These are phyloP conservation scores for Glycyrrhiza uralensis DNA, from an alignment of 306 rosid species.

Conservation along the genomic window DNA sequence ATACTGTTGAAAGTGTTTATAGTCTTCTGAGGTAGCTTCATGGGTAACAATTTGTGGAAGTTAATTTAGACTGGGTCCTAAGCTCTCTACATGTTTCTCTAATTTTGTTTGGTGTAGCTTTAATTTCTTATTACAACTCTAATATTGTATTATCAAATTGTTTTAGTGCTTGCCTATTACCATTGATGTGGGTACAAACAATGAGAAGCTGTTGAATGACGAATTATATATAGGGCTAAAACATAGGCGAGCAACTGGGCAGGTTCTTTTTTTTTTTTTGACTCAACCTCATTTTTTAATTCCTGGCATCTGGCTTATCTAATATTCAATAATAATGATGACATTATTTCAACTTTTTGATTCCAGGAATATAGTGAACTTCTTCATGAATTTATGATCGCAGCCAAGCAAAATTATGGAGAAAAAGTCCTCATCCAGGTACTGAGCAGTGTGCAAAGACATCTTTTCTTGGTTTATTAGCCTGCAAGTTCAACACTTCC, in stretches of 20 bases:
- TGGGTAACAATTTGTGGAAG: neutral
- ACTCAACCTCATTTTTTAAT: constrained; percentile 18
- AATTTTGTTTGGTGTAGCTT: neutral
- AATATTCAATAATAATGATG: neutral
- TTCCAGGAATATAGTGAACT: constrained; percentile 87
- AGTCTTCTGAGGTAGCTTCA: neutral
- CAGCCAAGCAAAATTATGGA: constrained; percentile 85
- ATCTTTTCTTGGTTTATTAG: constrained; percentile 13
- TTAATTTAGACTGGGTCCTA: neutral
- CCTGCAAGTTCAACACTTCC: neutral
- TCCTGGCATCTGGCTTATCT: neutral
- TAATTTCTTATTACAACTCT: neutral
- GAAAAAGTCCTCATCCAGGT: constrained; percentile 94
- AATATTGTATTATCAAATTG: constrained; percentile 15
- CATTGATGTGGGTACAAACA: constrained; percentile 98
- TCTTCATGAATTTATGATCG: constrained; percentile 80
- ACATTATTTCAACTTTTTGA: neutral
- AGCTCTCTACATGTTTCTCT: neutral
- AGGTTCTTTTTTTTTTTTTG: constrained; percentile 45
- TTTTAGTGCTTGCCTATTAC: constrained; percentile 96
- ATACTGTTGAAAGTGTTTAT: neutral
- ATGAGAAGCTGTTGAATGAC: constrained; percentile 73
- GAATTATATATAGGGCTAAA: constrained; percentile 92
- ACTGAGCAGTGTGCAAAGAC: constrained; percentile 14
- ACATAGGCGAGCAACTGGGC: constrained; percentile 87